A percentile compares a stretch with the other conserved stretches of the same genome.
Evolutionary conservation across 306 rosid species (phyloP).

Genomic region (Elaeagnus macrophylla): DNA sequence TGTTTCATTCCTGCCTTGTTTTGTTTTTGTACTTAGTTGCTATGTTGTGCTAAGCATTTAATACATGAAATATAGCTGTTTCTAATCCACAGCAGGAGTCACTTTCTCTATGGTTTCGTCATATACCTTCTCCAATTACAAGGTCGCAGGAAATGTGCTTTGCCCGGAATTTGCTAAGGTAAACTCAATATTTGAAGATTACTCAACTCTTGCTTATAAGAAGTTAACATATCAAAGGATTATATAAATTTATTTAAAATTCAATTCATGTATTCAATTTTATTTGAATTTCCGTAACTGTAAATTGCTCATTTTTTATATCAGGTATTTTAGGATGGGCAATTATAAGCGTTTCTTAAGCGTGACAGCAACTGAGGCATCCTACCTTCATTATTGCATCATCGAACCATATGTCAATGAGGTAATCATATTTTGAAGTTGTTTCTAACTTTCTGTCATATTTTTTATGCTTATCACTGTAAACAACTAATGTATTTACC

Average conservation of each 20-base stretch:
- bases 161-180: slow-evolving; percentile 66
- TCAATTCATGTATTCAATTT: slow-evolving; percentile 7
- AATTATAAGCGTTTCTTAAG: slow-evolving; percentile 57
- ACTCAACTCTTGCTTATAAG: slow-evolving; percentile 1
- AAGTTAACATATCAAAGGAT: slow-evolving; percentile 4
- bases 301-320: slow-evolving; percentile 19
- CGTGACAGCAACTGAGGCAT: slow-evolving; percentile 49
- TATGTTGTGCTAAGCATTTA: slow-evolving; percentile 17
- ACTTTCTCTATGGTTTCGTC: slow-evolving; percentile 72
- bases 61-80: slow-evolving; percentile 22
- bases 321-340: slow-evolving; percentile 59
- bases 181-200: slow-evolving; percentile 15
- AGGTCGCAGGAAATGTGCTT: slow-evolving; percentile 82
- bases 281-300: neutral
- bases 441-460: neutral
- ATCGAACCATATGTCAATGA: slow-evolving; percentile 67
- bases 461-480: no score
- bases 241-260: slow-evolving; percentile 1
- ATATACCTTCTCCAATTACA: slow-evolving; percentile 36
- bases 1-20: slow-evolving; percentile 21
- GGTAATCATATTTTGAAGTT: slow-evolving; percentile 34
- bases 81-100: slow-evolving; percentile 69
- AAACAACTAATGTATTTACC: neutral
- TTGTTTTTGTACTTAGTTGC: slow-evolving; percentile 10
- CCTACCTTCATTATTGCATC: slow-evolving; percentile 74